Base-by-base conservation (phyloP, 257 asterid genomes). In the Fraxinus quadrangulata region DNA sequence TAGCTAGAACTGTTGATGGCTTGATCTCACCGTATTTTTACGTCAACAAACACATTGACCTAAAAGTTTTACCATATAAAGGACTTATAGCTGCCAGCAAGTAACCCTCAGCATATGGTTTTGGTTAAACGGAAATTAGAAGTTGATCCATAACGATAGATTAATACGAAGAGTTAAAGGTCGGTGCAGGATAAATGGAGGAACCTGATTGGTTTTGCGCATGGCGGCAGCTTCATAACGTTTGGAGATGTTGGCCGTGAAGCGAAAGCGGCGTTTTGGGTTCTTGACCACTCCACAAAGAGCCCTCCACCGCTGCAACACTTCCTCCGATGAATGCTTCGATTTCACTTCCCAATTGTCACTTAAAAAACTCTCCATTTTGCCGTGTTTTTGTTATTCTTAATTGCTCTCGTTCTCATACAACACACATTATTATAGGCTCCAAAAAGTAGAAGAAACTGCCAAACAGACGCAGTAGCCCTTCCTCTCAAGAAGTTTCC, bases 191-290 rank as follows among this genome's bases (percentile, higher is more conserved):
- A 7, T 37, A 37, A 16, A 40, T 3, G 37, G 31, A 3, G n/a
- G 65, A 5, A 92, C 98, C 97, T 92, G 90, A 84, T 87, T 90
- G 74, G 90, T 90, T 42, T 90, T 89, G 76, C 96, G 98, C 90
- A 92, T 92, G 59, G 85, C 92, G 70, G 90, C 94, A 70, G 92
- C 97, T 87, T 94, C 92, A n/a, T 82, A 24, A 6, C 98, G 92
- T 78, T 90, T 94, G 81, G 92, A 80, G 37, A 94, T 86, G 82
- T 94, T 94, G 19, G 98, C 98, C 40, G 98, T 94, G 84, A 92
- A 92, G 72, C 97, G 89, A 81, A 94, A 94, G 51, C 98, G 86
- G 0, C 98, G 86, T 77, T 87, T 94, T 26, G 94, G 96, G 71
- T 94, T 94, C 84, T 92, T 94, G 6, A 92, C 97, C 0, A 94